These are phyloP conservation scores for Flaveria bidentis DNA, from an alignment of 129 eudicot species.

Conservation along the genomic window DNA sequence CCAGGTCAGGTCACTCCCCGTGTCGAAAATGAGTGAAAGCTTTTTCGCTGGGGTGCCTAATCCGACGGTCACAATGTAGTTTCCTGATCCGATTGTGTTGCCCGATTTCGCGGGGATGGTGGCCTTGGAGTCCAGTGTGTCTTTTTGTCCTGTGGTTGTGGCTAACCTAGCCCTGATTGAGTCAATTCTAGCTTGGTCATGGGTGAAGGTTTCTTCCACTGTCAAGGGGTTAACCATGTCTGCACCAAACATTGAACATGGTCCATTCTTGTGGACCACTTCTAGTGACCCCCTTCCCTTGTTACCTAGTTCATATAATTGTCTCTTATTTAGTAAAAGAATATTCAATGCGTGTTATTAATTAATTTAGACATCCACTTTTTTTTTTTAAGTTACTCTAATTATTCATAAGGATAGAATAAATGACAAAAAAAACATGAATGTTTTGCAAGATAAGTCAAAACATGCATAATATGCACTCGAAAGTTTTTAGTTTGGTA, in stretches of 20 bases:
- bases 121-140: conserved; percentile 20
- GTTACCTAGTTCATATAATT: conserved; percentile 32
- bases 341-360: neutral
- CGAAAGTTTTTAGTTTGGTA: too few species aligned
- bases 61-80: conserved; percentile 66
- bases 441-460: neutral
- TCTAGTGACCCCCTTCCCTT: conserved; percentile 41
- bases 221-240: conserved; percentile 32
- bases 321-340: neutral
- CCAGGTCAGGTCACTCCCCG: conserved; percentile 84
- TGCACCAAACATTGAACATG: conserved; percentile 41
- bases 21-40: conserved; percentile 61
- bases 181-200: conserved; percentile 51
- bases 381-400: neutral
- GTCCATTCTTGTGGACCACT: conserved; percentile 65
- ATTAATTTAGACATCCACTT: neutral
- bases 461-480: too few species aligned
- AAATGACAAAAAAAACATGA: neutral
- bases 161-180: conserved; percentile 43
- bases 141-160: neutral
- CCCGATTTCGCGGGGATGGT: conserved; percentile 59
- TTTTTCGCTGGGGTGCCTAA: conserved; percentile 64
- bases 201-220: conserved; percentile 36
- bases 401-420: neutral
- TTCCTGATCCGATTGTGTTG: conserved; percentile 46